phyloP scores from a whole-genome alignment of 148 eudicot species.

The Chenopodium suecicum region DNA sequence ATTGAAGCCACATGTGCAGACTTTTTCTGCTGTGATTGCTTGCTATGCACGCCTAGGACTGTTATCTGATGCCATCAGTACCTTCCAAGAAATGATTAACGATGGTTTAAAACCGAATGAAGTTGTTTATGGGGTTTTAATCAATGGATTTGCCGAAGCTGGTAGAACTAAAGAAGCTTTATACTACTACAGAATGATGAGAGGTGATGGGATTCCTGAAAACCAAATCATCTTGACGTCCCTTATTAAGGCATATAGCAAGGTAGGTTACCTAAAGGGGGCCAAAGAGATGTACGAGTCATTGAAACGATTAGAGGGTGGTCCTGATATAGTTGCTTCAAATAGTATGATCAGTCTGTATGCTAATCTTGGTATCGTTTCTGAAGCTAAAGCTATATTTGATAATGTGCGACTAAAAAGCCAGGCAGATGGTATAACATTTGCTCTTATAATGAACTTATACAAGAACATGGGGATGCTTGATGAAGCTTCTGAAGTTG shows the following conservation, averaged over 20 bases:
- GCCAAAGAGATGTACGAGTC: slow-evolving; percentile 64
- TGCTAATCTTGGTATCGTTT: slow-evolving; percentile 71
- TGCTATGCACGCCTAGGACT: slow-evolving; percentile 52
- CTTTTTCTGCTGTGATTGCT: slow-evolving; percentile 62
- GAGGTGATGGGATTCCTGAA: slow-evolving; percentile 48
- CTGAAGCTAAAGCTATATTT: slow-evolving; percentile 63
- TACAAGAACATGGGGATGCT: slow-evolving; percentile 84
- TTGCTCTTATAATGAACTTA: slow-evolving; percentile 69
- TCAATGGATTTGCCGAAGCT: slow-evolving; percentile 78
- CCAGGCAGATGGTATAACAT: slow-evolving; percentile 65
- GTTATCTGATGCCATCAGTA: slow-evolving; percentile 53
- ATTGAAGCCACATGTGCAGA: slow-evolving; percentile 51
- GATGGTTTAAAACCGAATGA: slow-evolving; percentile 69
- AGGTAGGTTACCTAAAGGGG: slow-evolving; percentile 51
- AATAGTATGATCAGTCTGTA: slow-evolving; percentile 79
- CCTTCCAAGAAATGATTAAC: slow-evolving; percentile 57
- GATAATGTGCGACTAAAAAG: slow-evolving; percentile 49
- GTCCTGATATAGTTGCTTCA: slow-evolving; percentile 78
- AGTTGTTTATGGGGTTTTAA: slow-evolving; percentile 78
- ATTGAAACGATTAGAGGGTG: slow-evolving; percentile 55
- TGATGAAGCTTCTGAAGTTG: slow-evolving; percentile 71
- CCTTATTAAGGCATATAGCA: slow-evolving; percentile 75
- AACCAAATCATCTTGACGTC: slow-evolving; percentile 78
- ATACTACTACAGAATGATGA: slow-evolving; percentile 55
- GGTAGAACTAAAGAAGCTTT: slow-evolving; percentile 65